phyloP scores from a whole-genome alignment of 441 rosid species.

The Gossypium lobatum region DNA sequence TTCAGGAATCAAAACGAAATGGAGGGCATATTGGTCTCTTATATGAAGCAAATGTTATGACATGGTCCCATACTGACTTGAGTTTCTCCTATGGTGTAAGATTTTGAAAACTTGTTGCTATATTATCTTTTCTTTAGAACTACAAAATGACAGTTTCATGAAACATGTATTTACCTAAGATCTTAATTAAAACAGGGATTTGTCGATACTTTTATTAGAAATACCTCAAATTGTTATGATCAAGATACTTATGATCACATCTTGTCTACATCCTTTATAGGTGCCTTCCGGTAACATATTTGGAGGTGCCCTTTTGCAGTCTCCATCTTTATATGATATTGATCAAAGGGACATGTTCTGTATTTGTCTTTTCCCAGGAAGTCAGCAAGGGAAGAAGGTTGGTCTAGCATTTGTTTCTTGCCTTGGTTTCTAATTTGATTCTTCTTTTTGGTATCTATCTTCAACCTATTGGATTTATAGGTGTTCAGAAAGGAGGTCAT shows the following conservation, averaged over 20 bases:
- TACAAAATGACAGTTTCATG: not conserved
- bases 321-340: constrained; percentile 64
- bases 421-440: constrained; percentile 2
- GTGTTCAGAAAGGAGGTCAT: constrained; percentile 70
- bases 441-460: constrained; percentile 10
- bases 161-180: not conserved
- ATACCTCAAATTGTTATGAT: constrained; percentile 11
- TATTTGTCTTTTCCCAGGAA: constrained; percentile 68
- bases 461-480: constrained; percentile 43
- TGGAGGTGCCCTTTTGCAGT: constrained; percentile 80
- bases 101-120: constrained; percentile 1
- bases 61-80: constrained; percentile 72
- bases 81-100: constrained; percentile 73
- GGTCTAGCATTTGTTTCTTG: constrained; percentile 14
- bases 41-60: constrained; percentile 79
- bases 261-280: constrained; percentile 29
- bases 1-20: constrained; percentile 59
- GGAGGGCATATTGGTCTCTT: constrained; percentile 56
- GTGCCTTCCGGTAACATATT: constrained; percentile 49
- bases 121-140: constrained; percentile 3
- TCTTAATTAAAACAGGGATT: constrained; percentile 9
- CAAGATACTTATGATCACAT: not conserved
- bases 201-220: constrained; percentile 5
- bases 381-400: constrained; percentile 55
- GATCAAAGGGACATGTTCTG: constrained; percentile 89